Conservation (phyloP, 2,329 filamentous ascomycete species). For the Fusarium lateritium region DNA sequence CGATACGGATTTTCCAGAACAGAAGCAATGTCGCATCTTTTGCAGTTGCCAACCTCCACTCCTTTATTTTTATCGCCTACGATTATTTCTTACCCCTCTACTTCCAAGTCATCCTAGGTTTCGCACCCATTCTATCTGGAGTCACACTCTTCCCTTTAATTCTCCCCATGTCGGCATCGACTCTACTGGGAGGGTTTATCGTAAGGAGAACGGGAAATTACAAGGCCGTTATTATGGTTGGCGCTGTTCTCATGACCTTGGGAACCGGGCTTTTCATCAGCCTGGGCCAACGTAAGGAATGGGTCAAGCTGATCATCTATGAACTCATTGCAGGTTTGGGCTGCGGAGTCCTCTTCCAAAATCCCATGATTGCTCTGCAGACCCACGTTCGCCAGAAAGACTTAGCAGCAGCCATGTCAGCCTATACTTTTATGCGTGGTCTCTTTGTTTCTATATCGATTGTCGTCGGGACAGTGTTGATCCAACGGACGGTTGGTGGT, state of each 20-base stretch:
- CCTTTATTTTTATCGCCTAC: slow-evolving; percentile 81
- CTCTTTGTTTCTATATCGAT: slow-evolving; percentile 77
- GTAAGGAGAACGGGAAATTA: slow-evolving; percentile 77
- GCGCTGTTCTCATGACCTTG: slow-evolving; percentile 71
- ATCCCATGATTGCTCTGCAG: slow-evolving; percentile 78
- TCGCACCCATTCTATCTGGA: slow-evolving; percentile 78
- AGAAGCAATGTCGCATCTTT: slow-evolving; percentile 77
- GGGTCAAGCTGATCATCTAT: slow-evolving; percentile 70
- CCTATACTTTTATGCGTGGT: slow-evolving; percentile 76
- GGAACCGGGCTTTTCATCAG: slow-evolving; percentile 76
- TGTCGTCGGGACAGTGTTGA: slow-evolving; percentile 81
- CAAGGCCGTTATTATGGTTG: slow-evolving; percentile 69
- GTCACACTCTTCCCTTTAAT: slow-evolving; percentile 82
- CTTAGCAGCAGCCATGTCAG: slow-evolving; percentile 76
- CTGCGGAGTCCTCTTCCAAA: slow-evolving; percentile 77
- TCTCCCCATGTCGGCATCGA: slow-evolving; percentile 74
- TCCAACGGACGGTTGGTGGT: slow-evolving; percentile 62
- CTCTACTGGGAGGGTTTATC: slow-evolving; percentile 68
- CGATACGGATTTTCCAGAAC: slow-evolving; percentile 77
- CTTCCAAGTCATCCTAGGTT: slow-evolving; percentile 81
- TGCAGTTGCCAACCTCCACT: slow-evolving; percentile 78
- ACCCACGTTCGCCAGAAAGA: slow-evolving; percentile 72
- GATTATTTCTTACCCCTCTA: slow-evolving; percentile 88
- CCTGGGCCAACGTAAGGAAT: slow-evolving; percentile 66
- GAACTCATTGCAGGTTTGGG: slow-evolving; percentile 75